Evolutionary conservation across 2,329 filamentous ascomycete genomes (phyloP).

Genomic region (Coleophoma crateriformis): DNA sequence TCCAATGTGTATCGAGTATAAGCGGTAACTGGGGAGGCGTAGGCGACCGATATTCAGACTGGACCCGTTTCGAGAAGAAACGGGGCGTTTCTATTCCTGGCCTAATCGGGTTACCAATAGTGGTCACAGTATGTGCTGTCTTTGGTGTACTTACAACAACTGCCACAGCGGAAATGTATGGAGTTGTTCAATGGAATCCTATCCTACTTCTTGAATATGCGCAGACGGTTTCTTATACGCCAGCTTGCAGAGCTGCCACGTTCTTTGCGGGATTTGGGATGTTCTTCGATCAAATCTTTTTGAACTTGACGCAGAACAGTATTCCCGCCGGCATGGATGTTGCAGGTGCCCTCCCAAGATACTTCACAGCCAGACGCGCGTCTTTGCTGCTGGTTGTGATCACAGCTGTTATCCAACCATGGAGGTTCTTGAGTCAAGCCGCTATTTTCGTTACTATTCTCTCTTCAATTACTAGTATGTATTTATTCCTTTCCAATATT

Average conservation of each 20-base stretch:
- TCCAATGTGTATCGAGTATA: slow-evolving; percentile 12
- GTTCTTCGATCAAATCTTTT: slow-evolving; percentile 36
- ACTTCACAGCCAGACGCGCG: slow-evolving; percentile 47
- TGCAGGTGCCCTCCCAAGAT: slow-evolving; percentile 41
- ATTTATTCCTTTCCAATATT: not conserved
- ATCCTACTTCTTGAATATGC: slow-evolving; percentile 35
- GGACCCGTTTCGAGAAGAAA: slow-evolving; percentile 32
- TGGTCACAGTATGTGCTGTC: slow-evolving; percentile 30
- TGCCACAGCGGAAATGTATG: slow-evolving; percentile 43
- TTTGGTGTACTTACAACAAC: slow-evolving; percentile 41
- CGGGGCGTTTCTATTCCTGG: slow-evolving; percentile 34
- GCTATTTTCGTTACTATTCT: not conserved
- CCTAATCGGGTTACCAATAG: slow-evolving; percentile 29
- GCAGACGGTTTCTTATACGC: slow-evolving; percentile 29
- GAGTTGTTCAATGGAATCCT: slow-evolving; percentile 39
- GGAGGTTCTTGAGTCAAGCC: not conserved
- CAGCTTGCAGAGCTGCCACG: slow-evolving; percentile 34
- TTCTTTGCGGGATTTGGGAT: slow-evolving; percentile 39
- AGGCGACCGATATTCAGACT: slow-evolving; percentile 34
- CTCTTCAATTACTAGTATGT: not conserved
- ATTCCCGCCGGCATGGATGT: slow-evolving; percentile 48
- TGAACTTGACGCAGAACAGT: slow-evolving; percentile 39
- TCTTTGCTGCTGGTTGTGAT: not conserved
- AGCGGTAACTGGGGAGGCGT: slow-evolving; percentile 27
- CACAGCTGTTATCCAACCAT: not conserved